Evolutionary conservation across 179 eudicot genomes (phyloP).

Genomic region (Pouteria campechiana): DNA sequence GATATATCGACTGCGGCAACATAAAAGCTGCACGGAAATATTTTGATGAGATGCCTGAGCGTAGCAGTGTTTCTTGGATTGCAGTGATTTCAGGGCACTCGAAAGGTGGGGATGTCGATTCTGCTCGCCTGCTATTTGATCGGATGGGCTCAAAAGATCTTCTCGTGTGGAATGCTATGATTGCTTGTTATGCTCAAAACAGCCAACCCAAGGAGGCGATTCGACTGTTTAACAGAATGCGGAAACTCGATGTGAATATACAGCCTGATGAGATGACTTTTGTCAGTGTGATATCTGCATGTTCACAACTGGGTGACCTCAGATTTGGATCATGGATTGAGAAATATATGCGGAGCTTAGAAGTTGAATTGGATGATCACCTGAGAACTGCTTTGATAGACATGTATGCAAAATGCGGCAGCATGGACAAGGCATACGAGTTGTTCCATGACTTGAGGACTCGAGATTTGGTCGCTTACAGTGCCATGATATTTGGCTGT

Average conservation of each 20-base stretch:
- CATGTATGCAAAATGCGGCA: conserved; percentile 75
- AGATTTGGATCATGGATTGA: conserved; percentile 49
- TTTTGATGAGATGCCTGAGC: conserved; percentile 60
- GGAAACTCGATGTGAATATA: conserved; percentile 15
- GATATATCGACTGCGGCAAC: conserved; percentile 53
- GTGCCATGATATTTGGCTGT: conserved; percentile 83
- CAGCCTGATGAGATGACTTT: conserved; percentile 83
- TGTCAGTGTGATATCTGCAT: conserved; percentile 66
- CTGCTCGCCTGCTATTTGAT: conserved; percentile 41
- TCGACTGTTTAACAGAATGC: conserved; percentile 46
- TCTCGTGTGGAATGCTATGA: conserved; percentile 62
- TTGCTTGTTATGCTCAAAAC: conserved; percentile 79
- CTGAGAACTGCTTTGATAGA: conserved; percentile 63
- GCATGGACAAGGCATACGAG: conserved; percentile 46
- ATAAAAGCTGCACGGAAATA: conserved; percentile 40
- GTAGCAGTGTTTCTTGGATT: conserved; percentile 55
- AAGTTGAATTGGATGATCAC: conserved; percentile 64
- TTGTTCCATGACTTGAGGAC: conserved; percentile 40
- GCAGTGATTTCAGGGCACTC: conserved; percentile 73
- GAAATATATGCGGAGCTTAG: conserved; percentile 25
- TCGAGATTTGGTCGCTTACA: conserved; percentile 71
- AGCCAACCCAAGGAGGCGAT: conserved; percentile 63
- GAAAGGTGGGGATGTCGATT: conserved; percentile 55
- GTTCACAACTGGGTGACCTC: conserved; percentile 71
- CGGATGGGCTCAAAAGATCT: conserved; percentile 32